Conservation (phyloP, 2,329 filamentous ascomycete genomes). For the Dactylellina drechsleri region DNA sequence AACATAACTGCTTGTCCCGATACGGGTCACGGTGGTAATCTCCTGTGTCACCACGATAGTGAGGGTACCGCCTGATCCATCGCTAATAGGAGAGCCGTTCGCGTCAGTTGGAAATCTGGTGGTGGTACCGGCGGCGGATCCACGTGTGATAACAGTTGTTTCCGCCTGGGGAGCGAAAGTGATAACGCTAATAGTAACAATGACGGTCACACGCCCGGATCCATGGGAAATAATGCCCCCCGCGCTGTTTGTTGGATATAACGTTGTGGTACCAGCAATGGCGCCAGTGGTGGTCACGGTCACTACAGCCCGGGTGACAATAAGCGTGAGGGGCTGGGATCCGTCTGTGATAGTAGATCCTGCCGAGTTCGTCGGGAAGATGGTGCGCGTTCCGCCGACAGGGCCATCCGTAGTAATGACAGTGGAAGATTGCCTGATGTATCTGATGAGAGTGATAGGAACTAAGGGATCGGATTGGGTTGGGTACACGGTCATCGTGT, state of each 20-base stretch:
- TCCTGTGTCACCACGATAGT: no score
- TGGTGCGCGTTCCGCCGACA: not conserved
- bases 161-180: no score
- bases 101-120: no score
- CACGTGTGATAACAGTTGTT: no score
- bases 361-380: not conserved
- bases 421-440: not conserved
- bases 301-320: no score
- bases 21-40: no score
- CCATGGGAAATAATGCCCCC: not conserved
- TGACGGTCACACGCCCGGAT: no score
- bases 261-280: not conserved
- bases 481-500: not conserved
- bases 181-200: no score
- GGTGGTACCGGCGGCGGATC: no score
- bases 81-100: no score
- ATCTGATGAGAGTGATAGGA: not conserved
- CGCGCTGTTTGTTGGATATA: not conserved
- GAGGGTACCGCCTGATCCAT: no score
- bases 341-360: conserved; percentile 6
- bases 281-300: not conserved
- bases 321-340: not conserved
- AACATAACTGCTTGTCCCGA: no score
- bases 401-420: not conserved
- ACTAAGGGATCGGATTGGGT: not conserved